Base-by-base conservation (phyloP, 768 basidiomycete species). In the Amanita muscaria region DNA sequence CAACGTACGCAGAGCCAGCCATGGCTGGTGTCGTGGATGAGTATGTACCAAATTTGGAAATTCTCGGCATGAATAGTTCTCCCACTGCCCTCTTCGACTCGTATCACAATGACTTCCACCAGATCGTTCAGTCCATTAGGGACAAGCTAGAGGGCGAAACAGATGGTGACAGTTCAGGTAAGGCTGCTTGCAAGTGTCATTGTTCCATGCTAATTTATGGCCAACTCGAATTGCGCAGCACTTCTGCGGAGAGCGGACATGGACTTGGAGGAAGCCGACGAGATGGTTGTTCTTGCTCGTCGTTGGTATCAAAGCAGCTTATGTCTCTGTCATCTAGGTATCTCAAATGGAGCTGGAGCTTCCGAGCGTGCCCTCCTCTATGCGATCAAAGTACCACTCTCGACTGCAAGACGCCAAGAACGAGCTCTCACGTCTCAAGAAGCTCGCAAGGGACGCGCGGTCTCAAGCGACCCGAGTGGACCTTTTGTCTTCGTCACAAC, bases 331-430 rank as follows among this genome's bases (percentile, higher is more conserved):
- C 24, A 35, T 30, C 15, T 16, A 98, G 94, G 77, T 97, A 52
- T 91, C 91, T 37, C 96, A 99, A 76, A 96, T 99, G 94, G 94
- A 97, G 67, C 85, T 99, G 47, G 96, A 99, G 67, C 83, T 94
- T 5, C 91, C 92, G 55, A 87, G 89, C 9, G 91, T 97, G 58
- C 91, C 92, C 1, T 82, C 88, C 57, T 84, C 86, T 16, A 72
- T 92, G 54, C 78, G 85, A 40, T 65, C 80, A 0, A 76, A 80
- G 49, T 93, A 92, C 59, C 81, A 85, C 49, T 62, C 73, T 15
- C 80, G 89, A 48, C 76, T 96, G 42, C 74, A 77, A 50, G 65
- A 76, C 8, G 79, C 87, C 49, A 93, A 92, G 59, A 65, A 76
- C 2, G 82, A 83, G 40, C 71, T 98, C 14, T 66, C 77, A 30